Evolutionary conservation across 352 stramenopile species (phyloP).

Genomic region (Hyaloperonospora brassicae): DNA sequence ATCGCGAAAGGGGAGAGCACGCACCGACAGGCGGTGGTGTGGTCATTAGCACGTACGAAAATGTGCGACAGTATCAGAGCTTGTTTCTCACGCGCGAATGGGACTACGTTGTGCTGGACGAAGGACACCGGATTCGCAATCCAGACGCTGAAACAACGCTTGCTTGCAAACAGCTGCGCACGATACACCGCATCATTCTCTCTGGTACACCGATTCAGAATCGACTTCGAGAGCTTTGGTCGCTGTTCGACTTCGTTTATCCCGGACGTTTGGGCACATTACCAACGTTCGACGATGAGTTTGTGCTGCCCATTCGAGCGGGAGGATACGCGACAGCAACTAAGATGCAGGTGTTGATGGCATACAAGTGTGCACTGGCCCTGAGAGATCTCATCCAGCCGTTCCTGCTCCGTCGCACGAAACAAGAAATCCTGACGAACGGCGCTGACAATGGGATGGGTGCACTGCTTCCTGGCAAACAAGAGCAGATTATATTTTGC

Average conservation of each 20-base stretch:
- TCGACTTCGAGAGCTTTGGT: conserved; percentile 95
- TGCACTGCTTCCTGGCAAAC: conserved; percentile 90
- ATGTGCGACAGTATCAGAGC: conserved; percentile 36
- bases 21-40: too few relatives aligned
- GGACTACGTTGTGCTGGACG: conserved; percentile 11
- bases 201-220: conserved; percentile 92
- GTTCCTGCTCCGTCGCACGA: conserved; percentile 92
- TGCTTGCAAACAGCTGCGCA: conserved; percentile 18
- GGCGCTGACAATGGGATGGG: conserved; percentile 6
- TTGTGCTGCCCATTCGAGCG: conserved; percentile 93
- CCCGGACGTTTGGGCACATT: conserved; percentile 95
- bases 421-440: conserved; percentile 90
- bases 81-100: too few relatives aligned
- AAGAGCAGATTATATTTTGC: conserved; percentile 98
- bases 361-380: conserved; percentile 94
- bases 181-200: conserved; percentile 41
- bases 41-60: too few relatives aligned
- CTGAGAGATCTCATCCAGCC: conserved; percentile 95
- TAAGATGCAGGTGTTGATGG: conserved; percentile 93
- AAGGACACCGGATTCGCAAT: too few relatives aligned
- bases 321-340: conserved; percentile 90
- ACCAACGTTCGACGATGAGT: conserved; percentile 95
- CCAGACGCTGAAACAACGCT: too few relatives aligned
- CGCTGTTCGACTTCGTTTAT: conserved; percentile 98
- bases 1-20: too few relatives aligned